Conservation (phyloP, 768 basidiomycete species). For the Lentinula raphanica region DNA sequence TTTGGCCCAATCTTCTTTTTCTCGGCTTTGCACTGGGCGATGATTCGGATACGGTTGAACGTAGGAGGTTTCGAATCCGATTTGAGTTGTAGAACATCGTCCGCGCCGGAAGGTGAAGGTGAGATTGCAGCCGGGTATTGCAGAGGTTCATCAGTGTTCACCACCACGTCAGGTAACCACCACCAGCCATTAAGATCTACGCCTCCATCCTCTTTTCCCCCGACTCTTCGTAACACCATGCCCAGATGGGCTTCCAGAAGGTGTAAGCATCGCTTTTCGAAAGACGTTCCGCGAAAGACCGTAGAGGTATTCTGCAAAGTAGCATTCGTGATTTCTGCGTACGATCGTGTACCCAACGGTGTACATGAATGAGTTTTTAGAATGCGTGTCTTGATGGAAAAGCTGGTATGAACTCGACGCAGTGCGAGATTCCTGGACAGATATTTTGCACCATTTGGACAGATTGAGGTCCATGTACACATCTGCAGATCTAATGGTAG, state of each 20-base stretch:
- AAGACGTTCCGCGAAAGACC: conserved; percentile 65
- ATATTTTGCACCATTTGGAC: background rate
- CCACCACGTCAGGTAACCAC: conserved; percentile 58
- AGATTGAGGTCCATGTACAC: no score
- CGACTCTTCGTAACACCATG: conserved; percentile 76
- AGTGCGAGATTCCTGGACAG: background rate
- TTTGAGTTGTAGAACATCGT: background rate
- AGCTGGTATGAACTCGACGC: background rate
- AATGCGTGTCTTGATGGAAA: background rate
- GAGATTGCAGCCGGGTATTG: background rate
- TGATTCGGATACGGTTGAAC: conserved; percentile 60
- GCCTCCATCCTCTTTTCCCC: conserved; percentile 87
- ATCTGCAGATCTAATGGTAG: background rate
- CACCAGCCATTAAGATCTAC: conserved; percentile 90
- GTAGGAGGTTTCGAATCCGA: background rate
- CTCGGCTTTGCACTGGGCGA: conserved; percentile 92
- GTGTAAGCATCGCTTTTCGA: conserved; percentile 63
- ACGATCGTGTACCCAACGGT: background rate
- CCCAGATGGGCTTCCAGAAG: conserved; percentile 62
- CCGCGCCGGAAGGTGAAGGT: background rate
- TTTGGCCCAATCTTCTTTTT: conserved; percentile 75
- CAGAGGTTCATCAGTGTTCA: background rate
- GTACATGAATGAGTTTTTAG: background rate
- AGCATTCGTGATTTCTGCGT: background rate
- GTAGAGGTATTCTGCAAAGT: conserved; percentile 29